Evolutionary conservation across 768 basidiomycete genomes (phyloP), one percentile per base, ranked within the genome.

Genomic region (Leccinellum rugosiceps): DNA sequence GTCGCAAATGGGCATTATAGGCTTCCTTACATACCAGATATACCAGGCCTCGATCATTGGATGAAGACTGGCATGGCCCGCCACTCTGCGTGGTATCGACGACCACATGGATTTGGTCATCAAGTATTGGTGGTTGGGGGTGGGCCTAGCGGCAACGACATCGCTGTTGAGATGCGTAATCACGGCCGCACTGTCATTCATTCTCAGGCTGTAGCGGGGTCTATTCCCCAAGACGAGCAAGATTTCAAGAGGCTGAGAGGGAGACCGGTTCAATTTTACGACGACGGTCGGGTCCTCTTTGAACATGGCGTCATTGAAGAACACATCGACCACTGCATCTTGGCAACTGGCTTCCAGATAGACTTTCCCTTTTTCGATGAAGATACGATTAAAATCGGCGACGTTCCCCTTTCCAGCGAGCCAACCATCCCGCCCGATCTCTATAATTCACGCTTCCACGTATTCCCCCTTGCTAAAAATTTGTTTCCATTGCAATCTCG

Each of bases 1-100:
- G 78, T 91, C 28, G 87, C 87, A 44, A 92, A 89, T 57, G 92
- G 92, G 0, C 90, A 91, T 66, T 85, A 88, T 67, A 77, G 77
- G 43, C 63, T 79, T 9, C 92, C 92, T 1, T 80, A 82, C 19
- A 80, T 83, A 56, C 90, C 90, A 3, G 57, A 72, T 44, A 77
- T 78, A 9, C 81, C 84, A 3, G 90, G 91, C 1, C 64, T 92
- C 6, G 68, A 73, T 13, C 58, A 71, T 11, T 92, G 91, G 90
- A 63, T 85, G 2, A 68, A 68, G 1, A 62, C 71, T 4, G 74
- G 79, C 23, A 80, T 74, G 54, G 87, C 85, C 0, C 76, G 71
- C 2, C 91, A 94, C 69, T 82, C 91, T 0, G 80, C 82, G 4
- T 86, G 78, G 75, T 93, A 90, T 66, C 79, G 89, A 32, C 77